phyloP scores from a whole-genome alignment of 2,329 filamentous ascomycete genomes.

The Pochonia chlamydosporia region DNA sequence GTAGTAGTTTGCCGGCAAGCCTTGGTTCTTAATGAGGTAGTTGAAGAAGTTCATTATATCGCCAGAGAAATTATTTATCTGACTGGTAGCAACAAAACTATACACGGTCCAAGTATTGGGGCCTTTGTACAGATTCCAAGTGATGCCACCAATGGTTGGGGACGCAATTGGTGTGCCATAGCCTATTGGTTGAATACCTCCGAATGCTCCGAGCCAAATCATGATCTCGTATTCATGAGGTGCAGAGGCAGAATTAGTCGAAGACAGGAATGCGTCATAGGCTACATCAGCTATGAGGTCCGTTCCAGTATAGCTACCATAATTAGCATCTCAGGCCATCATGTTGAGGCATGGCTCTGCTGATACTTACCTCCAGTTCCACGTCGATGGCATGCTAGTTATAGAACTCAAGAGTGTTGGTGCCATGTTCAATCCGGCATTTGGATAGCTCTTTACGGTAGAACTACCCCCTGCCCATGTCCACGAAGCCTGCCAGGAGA shows the following conservation, averaged over 20 bases:
- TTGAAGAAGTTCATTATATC: slow-evolving; percentile 53
- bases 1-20: slow-evolving; percentile 19
- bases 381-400: no score
- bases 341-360: no score
- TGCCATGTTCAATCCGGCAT: no score
- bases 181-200: slow-evolving; percentile 57
- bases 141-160: no score
- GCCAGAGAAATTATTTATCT: slow-evolving; percentile 46
- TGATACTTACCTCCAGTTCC: no score
- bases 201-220: slow-evolving; percentile 56
- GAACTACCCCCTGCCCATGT: no score
- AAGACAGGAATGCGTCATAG: slow-evolving; percentile 55
- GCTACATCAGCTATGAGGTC: slow-evolving; percentile 47
- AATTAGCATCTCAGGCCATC: no score
- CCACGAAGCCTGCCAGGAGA: no score
- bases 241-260: slow-evolving; percentile 34
- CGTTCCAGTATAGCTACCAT: slow-evolving; percentile 29
- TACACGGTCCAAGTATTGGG: slow-evolving; percentile 55
- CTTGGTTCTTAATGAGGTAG: slow-evolving; percentile 46
- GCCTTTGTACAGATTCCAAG: slow-evolving; percentile 57
- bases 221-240: slow-evolving; percentile 55
- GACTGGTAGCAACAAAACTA: slow-evolving; percentile 39
- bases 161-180: no score
- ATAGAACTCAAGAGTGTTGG: no score
- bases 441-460: no score